A percentile compares a stretch with the other conserved stretches of the same genome.
Conservation (phyloP, 805 yeast species). For the Tanozyma kutaoensis region DNA sequence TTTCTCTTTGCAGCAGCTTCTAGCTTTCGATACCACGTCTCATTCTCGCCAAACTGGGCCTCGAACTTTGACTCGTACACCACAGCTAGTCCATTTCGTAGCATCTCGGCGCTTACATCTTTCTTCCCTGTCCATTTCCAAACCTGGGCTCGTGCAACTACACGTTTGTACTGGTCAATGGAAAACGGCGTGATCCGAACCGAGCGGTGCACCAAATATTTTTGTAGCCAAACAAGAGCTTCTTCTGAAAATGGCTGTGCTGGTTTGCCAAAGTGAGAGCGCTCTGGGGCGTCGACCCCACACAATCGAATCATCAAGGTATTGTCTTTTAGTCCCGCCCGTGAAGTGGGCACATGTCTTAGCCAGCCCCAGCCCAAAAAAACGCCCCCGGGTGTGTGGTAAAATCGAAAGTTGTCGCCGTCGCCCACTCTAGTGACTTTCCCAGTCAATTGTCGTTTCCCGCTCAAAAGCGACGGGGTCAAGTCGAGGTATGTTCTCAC, state of each 20-base stretch:
- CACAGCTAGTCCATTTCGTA: slow-evolving; percentile 68
- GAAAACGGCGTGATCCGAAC: slow-evolving; percentile 69
- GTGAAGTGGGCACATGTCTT: slow-evolving; percentile 44
- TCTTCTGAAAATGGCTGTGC: slow-evolving; percentile 84
- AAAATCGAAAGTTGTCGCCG: slow-evolving; percentile 89
- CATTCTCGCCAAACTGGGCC: slow-evolving; percentile 79
- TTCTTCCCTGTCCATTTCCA: slow-evolving; percentile 43
- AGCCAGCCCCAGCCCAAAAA: slow-evolving; percentile 92
- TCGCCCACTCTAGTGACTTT: slow-evolving; percentile 86
- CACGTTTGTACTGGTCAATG: slow-evolving; percentile 79
- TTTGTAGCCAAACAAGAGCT: slow-evolving; percentile 65
- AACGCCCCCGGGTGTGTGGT: slow-evolving; percentile 86
- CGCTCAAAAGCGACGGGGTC: slow-evolving; percentile 20
- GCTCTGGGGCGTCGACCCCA: slow-evolving; percentile 96
- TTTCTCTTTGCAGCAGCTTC: slow-evolving; percentile 48
- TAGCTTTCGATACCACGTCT: slow-evolving; percentile 39
- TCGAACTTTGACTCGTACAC: slow-evolving; percentile 76
- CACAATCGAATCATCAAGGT: slow-evolving; percentile 76
- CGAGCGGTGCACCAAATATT: slow-evolving; percentile 48
- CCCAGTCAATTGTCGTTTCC: slow-evolving; percentile 32
- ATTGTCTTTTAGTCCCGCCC: slow-evolving; percentile 37
- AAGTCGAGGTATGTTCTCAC: slow-evolving; percentile 22
- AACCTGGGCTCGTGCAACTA: slow-evolving; percentile 69
- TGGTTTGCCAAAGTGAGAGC: slow-evolving; percentile 88
- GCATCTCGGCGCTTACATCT: slow-evolving; percentile 83